A percentile compares a stretch with the other conserved stretches of the same genome.
phyloP scores from a whole-genome alignment of 1,139 yeast species.

The Debaryomycetaceae sp. region DNA sequence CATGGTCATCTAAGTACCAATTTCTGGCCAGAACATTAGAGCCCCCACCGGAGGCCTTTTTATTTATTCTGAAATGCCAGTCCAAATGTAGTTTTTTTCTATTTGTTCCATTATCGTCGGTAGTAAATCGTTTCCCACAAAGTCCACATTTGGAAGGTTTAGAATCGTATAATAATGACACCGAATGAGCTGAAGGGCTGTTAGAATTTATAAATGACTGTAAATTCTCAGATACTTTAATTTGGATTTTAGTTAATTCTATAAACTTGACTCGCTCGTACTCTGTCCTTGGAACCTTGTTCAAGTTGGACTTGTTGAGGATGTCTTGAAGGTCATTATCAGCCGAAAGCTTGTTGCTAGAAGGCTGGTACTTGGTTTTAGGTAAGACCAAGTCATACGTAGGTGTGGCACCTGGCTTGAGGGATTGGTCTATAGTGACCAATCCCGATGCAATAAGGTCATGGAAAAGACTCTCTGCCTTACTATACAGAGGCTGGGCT shows the following conservation, averaged over 20 bases:
- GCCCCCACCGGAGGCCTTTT: constrained; percentile 49
- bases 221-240: constrained; percentile 18
- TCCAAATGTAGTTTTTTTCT: constrained; percentile 68
- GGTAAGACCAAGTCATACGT: constrained; percentile 37
- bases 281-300: constrained; percentile 24
- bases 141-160: constrained; percentile 82
- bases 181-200: constrained; percentile 23
- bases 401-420: constrained; percentile 42
- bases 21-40: constrained; percentile 64
- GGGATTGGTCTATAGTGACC: constrained; percentile 39
- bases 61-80: constrained; percentile 95
- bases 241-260: constrained; percentile 27
- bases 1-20: constrained; percentile 75
- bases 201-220: constrained; percentile 40
- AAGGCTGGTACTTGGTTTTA: constrained; percentile 25
- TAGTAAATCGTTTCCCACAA: constrained; percentile 84
- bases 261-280: constrained; percentile 27
- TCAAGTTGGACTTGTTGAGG: constrained; percentile 14
- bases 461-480: constrained; percentile 27
- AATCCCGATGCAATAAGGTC: constrained; percentile 36
- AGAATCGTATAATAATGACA: constrained; percentile 49
- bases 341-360: constrained; percentile 17
- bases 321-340: constrained; percentile 33
- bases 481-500: constrained; percentile 7
- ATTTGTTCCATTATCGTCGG: constrained; percentile 55